A percentile compares a stretch with the other conserved stretches of the same genome.
These are phyloP conservation scores for Ziziphus jujuba DNA, from an alignment of 306 rosid genomes.

Conservation along the genomic window DNA sequence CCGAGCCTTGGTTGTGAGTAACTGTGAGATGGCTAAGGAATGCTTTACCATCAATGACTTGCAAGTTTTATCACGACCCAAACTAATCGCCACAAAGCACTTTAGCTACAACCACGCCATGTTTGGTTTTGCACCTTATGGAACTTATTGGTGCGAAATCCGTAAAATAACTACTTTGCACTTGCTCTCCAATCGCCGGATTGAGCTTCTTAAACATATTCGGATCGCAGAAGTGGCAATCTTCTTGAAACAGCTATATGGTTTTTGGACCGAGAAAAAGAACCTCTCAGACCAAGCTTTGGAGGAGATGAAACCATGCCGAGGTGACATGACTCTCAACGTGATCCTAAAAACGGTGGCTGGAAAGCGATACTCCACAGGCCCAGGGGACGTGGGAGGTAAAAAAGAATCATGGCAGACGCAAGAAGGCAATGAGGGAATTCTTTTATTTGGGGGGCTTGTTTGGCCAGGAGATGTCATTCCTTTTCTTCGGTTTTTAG, in stretches of 20 bases:
- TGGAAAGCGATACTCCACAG: slow-evolving; percentile 40
- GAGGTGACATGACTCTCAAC: slow-evolving; percentile 36
- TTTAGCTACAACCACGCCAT: slow-evolving; percentile 42
- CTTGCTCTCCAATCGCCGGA: slow-evolving; percentile 39
- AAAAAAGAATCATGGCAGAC: slow-evolving; percentile 1
- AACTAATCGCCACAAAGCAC: slow-evolving; percentile 18
- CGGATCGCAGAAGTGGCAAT: slow-evolving; percentile 34
- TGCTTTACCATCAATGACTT: slow-evolving; percentile 45
- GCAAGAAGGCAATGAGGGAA: slow-evolving; percentile 18
- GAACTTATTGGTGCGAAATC: slow-evolving; percentile 44
- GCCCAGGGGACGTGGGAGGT: too few species aligned
- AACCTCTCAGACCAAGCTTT: not conserved
- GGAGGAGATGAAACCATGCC: slow-evolving; percentile 42
- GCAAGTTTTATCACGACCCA: slow-evolving; percentile 43
- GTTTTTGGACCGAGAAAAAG: slow-evolving; percentile 1
- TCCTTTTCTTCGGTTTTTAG: slow-evolving; percentile 45
- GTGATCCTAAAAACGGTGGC: slow-evolving; percentile 27
- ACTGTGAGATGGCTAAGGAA: slow-evolving; percentile 58
- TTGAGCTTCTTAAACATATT: slow-evolving; percentile 24
- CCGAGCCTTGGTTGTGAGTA: slow-evolving; percentile 40
- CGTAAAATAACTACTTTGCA: slow-evolving; percentile 39
- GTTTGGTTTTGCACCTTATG: slow-evolving; percentile 43
- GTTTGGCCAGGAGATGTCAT: slow-evolving; percentile 38
- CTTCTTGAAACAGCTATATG: slow-evolving; percentile 18
- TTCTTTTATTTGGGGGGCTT: slow-evolving; percentile 30